Evolutionary conservation across 148 eudicot species (phyloP).

Genomic region (Camellia japonica): DNA sequence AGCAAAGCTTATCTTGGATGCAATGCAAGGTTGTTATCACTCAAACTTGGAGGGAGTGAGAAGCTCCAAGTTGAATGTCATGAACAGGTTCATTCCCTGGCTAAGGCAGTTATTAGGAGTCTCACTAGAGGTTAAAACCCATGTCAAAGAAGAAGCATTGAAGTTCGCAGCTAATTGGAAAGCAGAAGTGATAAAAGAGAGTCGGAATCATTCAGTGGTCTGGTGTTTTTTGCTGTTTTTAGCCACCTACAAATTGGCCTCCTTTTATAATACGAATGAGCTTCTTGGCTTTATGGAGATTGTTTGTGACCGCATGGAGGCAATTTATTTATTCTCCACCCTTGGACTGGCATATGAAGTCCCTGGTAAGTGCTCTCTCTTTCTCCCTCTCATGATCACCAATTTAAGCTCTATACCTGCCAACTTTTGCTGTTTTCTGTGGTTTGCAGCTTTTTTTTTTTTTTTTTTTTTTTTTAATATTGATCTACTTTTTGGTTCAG

Average conservation of each 20-base stretch:
- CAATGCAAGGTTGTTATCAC: constrained; percentile 22
- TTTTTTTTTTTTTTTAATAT: neutral
- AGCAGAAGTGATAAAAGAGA: neutral
- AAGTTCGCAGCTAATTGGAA: constrained; percentile 27
- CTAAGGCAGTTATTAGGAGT: constrained; percentile 28
- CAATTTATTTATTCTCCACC: neutral
- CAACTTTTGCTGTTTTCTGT: neutral
- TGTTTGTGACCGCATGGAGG: neutral
- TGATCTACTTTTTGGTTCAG: neutral
- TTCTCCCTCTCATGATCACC: neutral
- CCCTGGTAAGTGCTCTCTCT: constrained; percentile 21
- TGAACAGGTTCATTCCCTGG: constrained; percentile 19
- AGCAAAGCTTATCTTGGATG: constrained; percentile 46
- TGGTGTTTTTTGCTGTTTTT: constrained; percentile 20
- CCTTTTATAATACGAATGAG: constrained; percentile 15
- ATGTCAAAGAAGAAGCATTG: constrained; percentile 19
- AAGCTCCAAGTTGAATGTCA: neutral
- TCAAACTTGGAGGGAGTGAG: neutral
- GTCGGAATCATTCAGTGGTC: neutral
- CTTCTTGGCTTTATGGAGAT: constrained; percentile 22
- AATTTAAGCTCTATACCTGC: neutral
- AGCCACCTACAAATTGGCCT: constrained; percentile 15
- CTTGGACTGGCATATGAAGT: constrained; percentile 25
- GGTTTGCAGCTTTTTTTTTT: neutral
- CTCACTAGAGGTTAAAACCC: constrained; percentile 21